Evolutionary conservation across 73 alveolate species (phyloP).

Genomic region (Uronychia binucleata): DNA sequence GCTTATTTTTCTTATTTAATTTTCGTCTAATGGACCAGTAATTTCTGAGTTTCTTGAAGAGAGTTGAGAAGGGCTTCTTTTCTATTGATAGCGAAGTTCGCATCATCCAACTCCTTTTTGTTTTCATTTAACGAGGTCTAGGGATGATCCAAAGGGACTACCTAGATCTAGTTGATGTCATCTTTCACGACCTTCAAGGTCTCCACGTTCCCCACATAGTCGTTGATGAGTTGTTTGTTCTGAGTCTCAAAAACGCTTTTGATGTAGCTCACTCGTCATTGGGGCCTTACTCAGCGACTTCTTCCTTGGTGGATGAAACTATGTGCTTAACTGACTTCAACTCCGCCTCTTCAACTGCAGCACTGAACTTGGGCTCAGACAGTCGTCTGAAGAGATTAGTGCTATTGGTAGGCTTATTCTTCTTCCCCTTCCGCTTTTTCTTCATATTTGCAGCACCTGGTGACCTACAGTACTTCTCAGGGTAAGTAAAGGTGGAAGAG

Average conservation of each 20-base stretch:
- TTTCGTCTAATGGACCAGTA: neutral
- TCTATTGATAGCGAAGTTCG: neutral
- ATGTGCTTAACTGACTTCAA: neutral
- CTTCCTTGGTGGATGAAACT: neutral
- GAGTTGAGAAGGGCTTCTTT: neutral
- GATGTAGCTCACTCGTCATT: neutral
- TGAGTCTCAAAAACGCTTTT: neutral
- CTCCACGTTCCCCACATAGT: neutral
- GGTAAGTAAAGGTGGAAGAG: no score
- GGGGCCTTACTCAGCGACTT: neutral
- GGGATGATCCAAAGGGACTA: neutral
- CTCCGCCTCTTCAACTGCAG: neutral
- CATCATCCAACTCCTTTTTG: neutral
- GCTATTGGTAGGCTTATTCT: neutral
- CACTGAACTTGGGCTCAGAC: slow-evolving; percentile 1
- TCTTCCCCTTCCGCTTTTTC: neutral
- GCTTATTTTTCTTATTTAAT: neutral
- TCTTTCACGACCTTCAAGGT: neutral
- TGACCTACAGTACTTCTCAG: neutral
- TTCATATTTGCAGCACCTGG: neutral
- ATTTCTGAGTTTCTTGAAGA: neutral
- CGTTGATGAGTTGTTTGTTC: neutral
- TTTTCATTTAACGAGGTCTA: neutral
- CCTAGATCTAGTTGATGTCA: neutral
- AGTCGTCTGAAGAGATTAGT: neutral